Conservation (phyloP, 73 alveolate genomes). For the Blepharisma japonicum region DNA sequence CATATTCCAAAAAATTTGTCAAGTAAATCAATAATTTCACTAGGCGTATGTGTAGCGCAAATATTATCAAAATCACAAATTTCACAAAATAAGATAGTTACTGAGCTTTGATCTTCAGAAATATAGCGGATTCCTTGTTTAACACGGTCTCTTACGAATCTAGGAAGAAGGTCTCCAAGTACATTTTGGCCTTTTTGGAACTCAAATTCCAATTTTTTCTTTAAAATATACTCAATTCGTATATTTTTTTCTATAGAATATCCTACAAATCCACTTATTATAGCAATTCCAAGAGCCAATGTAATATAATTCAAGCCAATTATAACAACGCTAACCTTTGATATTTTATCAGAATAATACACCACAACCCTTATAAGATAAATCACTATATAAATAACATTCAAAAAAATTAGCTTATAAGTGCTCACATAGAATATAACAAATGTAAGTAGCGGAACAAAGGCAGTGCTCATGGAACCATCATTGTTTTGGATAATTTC, state of each 20-base stretch:
- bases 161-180: constrained; percentile 59
- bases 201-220: not conserved
- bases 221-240: not conserved
- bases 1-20: constrained; percentile 67
- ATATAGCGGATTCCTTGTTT: constrained; percentile 57
- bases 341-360: not conserved
- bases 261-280: constrained; percentile 3
- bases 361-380: not conserved
- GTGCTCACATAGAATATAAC: constrained; percentile 7
- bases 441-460: not conserved
- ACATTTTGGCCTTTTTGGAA: constrained; percentile 34
- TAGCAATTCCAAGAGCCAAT: not conserved
- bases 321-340: not conserved
- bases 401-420: not conserved
- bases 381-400: not conserved
- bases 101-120: constrained; percentile 69
- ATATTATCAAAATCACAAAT: constrained; percentile 69
- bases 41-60: constrained; percentile 44
- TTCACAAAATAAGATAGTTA: constrained; percentile 67
- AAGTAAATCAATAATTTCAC: constrained; percentile 46
- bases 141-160: constrained; percentile 64
- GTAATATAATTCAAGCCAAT: not conserved
- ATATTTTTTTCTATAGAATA: constrained; percentile 30
- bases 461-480: not conserved
- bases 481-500: not conserved